Base-by-base conservation (phyloP, 352 stramenopile species). In the Globisporangium megalacanthum region DNA sequence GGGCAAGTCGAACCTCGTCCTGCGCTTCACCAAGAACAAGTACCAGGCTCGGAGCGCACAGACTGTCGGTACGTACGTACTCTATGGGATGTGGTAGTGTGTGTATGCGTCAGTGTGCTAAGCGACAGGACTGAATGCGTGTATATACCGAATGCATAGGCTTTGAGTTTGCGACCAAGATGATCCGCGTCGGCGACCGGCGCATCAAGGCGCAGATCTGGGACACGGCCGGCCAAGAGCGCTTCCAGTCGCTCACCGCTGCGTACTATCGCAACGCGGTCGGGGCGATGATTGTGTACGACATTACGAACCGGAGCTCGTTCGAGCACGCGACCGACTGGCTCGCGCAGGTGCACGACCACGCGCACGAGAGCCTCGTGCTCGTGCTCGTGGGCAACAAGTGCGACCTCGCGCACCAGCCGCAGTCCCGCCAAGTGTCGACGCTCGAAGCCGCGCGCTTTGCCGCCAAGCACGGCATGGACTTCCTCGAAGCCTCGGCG, bases 191-290 rank as follows among this genome's bases (percentile, higher is more conserved):
- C 19, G 84, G 83, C 47, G 82, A 92, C 46, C 76, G 80, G 36
- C 77, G 83, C 46, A 80, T 94, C 58, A 92, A 91, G 70, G 86
- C 84, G n/a, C 83, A 94, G 68, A 89, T 97, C 39, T 95, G 83
- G 85, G 83, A 94, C 67, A 91, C 86, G 19, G 88, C 89, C 1
- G 92, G 92, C 0, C 86, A 97, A 39, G 90, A 97, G 51, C 79
- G 88, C 20, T 97, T 97, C 68, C 82, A 95, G 64, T 96, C 83
- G 58, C 82, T 98, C 45, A 97, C 86, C 37, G 73, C 89, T n/a
- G 85, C 89, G 31, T 98, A 96, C 66, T 98, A 97, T 63, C 79
- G 86, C 44, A 94, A 95, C 39, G 88, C 88, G 0, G 86, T 97
- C 20, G 89, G 86, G 29, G 90, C 88, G 39, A 88, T 97, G 75